Evolutionary conservation across 2,329 filamentous ascomycete genomes (phyloP), one percentile per base, ranked within the genome.

Genomic region (Fusarium liriodendri): DNA sequence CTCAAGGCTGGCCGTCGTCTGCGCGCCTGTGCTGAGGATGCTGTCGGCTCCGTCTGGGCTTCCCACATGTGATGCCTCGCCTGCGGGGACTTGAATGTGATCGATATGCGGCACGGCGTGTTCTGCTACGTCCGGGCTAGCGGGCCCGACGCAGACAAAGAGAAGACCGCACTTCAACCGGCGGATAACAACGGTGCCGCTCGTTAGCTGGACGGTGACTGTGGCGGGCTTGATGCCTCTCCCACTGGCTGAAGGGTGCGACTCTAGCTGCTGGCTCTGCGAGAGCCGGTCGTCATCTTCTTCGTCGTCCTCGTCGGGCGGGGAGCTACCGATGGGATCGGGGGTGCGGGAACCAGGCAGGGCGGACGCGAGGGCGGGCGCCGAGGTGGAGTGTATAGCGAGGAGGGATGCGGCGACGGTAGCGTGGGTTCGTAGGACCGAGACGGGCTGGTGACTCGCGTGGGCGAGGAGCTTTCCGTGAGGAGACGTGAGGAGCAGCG

Each of bases 391-490:
- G 80, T 92, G 90, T 50, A 91, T 86, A 22, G 86, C 84, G 84
- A 90, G 90, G 22, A 92, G 86, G 7, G 88, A 90, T 67, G 89
- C 89, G 47, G 90, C 90, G 69, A 92, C 89, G 67, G 90, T 92
- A 76, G 89, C 89, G 80, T 92, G 89, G 11, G 88, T 90, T 77
- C 90, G 89, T 42, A 92, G 87, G 22, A 86, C 83, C 69, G 87
- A 83, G 74, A 90, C 88, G 58, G 89, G 84, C 52, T 89, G 84
- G 3, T 85, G 82, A 60, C 88, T 89, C 42, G 90, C 88, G 80
- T 91, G 89, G 66, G 90, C 88, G 73, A 92, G 89, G 38, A 92
- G 87, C 80, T 91, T 91, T 76, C 90, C 90, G 42, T 88, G 87
- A 1, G 87, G 84, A 4, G 89, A 90, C 55, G 89, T 88, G 52